Base-by-base conservation (phyloP, 148 eudicot species). In the Camellia granthamiana region DNA sequence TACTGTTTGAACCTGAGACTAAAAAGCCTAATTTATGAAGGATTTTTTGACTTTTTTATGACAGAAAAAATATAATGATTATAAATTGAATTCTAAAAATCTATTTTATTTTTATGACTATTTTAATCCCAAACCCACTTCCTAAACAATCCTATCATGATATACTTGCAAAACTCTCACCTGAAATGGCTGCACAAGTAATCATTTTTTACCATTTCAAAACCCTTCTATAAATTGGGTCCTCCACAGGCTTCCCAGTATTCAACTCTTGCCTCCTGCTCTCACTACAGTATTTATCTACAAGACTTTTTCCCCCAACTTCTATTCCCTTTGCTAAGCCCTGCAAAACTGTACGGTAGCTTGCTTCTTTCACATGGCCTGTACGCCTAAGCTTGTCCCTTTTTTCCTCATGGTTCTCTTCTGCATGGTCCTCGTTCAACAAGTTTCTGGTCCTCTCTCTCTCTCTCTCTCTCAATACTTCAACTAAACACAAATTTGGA, bases 111-210 rank as follows among this genome's bases (percentile, higher is more conserved):
- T 30, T 30, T 30, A 30, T 30, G 38, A 30, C 1, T 30, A 30
- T 30, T 30, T 30, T 30, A 30, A 30, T 30, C 38, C 38, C 38
- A 30, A 30, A 30, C 38, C 38, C 38, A 30, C 1, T 30, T 30
- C 1, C 38, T 30, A 30, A 30, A 30, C 38, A 30, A 30, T 51
- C 14, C 38, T 9, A 30, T 51, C 41, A n/a, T 69, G 16, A 54
- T 11, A 54, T 41, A 15, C 44, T 9, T 43, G 15, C 12, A 74
- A 74, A 55, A 64, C 6, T 8, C 77, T 14, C 72, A 54, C 56
- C 65, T 54, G 47, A 78, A 52, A 68, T 78, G 80, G 80, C 80
- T 78, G 80, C 80, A 8, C 13, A n/a, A 8, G 80, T 74, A 78
- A 78, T 78, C 80, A 78, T 78, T 78, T 78, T 64, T 19, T 67